Evolutionary conservation across 2,329 filamentous ascomycete species (phyloP), one percentile per base, ranked within the genome.

Genomic region (Diaporthe helianthi): DNA sequence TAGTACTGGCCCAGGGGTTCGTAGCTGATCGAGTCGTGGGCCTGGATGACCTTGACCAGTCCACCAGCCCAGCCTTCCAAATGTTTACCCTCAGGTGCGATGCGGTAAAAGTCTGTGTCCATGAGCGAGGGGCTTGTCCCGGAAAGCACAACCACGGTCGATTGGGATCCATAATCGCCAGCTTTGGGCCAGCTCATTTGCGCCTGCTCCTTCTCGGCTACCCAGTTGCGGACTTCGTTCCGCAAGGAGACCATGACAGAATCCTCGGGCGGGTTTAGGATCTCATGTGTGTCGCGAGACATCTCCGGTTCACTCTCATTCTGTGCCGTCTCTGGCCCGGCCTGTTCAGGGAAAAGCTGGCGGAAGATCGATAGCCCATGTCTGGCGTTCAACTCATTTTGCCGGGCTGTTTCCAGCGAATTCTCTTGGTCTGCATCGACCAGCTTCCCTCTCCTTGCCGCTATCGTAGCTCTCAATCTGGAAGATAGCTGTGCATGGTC

Each of bases 71-170:
- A 94, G 49, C 85, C 85, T 71, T 91, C 88, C 41, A 94, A 85
- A 73, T 92, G 88, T 66, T 83, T 79, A 54, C 88, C 87, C 74
- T 85, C 86, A 1, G 86, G 85, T 6, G 88, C 84, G 22, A 94
- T 79, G 67, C 92, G 89, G 72, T 88, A 85, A 79, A 95, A 94
- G 80, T 95, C 92, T 73, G 85, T 86, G 73, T 90, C 86, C 24
- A 83, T 82, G 52, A 94, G 83, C 24, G 86, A 84, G 68, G 84
- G 84, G 74, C 86, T 88, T 8, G 87, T 84, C 47, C 87, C 85
- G 24, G 82, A 82, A 46, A 94, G 79, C 51, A 90, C 82, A 49
- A 94, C 82, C 9, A 79, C 72, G 2, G 75, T 73, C 29, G 76
- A 68, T 15, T 61, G 64, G 10, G 68, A 71, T 29, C 71, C 68